A percentile compares a stretch with the other conserved stretches of the same genome.
Conservation (phyloP, 139 green algal species). For the Chlorella vulgaris region DNA sequence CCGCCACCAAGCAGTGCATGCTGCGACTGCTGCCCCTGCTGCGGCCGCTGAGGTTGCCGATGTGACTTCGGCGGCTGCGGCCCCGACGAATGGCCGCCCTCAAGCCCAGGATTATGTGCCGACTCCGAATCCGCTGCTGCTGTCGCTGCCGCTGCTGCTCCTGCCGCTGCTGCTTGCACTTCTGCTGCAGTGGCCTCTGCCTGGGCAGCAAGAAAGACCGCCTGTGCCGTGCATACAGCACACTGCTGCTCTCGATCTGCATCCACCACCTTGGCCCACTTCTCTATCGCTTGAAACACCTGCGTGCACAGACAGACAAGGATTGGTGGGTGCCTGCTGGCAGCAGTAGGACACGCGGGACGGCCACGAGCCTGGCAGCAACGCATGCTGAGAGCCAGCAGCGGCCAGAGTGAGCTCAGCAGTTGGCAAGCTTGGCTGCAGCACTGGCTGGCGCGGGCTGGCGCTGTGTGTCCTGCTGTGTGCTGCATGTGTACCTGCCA, state of each 20-base stretch:
- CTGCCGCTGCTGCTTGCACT: background rate
- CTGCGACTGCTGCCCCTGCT: background rate
- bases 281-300: constrained; percentile 12
- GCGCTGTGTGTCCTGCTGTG: background rate
- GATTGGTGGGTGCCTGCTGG: background rate
- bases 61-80: no score
- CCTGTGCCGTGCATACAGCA: background rate
- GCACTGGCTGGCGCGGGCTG: background rate
- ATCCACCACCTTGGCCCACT: background rate
- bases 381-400: background rate
- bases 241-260: background rate
- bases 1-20: background rate
- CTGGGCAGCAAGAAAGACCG: background rate
- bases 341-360: background rate
- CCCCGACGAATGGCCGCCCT: background rate
- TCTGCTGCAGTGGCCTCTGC: background rate
- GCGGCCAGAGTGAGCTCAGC: background rate
- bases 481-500: constrained; percentile 10
- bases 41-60: background rate
- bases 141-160: background rate
- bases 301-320: background rate
- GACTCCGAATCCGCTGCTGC: background rate
- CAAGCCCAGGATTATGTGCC: background rate
- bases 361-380: background rate
- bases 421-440: background rate